Evolutionary conservation across 139 green algal species (phyloP).

Genomic region (Pseudopediastrum boryanum): DNA sequence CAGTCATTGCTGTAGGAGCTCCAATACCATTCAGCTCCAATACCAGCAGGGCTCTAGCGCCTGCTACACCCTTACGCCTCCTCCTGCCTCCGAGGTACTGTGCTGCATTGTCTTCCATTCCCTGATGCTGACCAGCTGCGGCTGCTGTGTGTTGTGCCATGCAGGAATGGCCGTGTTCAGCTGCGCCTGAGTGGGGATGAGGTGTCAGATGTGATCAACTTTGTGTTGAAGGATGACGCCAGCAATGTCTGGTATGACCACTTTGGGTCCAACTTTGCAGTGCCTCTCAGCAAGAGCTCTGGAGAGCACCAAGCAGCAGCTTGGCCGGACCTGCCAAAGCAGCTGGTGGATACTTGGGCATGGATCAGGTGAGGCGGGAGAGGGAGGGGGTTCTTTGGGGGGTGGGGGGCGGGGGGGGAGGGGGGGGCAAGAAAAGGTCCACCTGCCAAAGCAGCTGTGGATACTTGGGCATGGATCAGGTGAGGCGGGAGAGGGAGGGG

Average conservation of each 20-base stretch:
- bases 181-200: slow-evolving; percentile 73
- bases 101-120: background rate
- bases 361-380: slow-evolving; percentile 93
- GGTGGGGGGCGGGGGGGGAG: slow-evolving; percentile 5
- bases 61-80: background rate
- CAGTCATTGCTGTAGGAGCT: too few species aligned
- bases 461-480: too few species aligned
- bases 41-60: too few species aligned
- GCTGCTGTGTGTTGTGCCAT: background rate
- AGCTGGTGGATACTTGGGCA: slow-evolving; percentile 93
- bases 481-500: too few species aligned
- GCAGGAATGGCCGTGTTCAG: slow-evolving; percentile 42
- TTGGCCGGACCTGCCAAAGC: slow-evolving; percentile 69
- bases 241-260: slow-evolving; percentile 83
- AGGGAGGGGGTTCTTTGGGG: slow-evolving; percentile 38
- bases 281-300: slow-evolving; percentile 70
- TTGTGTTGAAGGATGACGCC: slow-evolving; percentile 93
- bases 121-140: background rate
- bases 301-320: background rate
- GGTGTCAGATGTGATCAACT: slow-evolving; percentile 85
- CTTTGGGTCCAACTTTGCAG: slow-evolving; percentile 86
- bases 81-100: background rate
- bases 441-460: too few species aligned
- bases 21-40: too few species aligned
- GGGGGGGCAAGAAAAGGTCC: too few species aligned